Percentiles rank a stretch among this genome's conserved stretches.
Conservation (phyloP, 495 filamentous ascomycete species). For the Tuber magnatum region DNA sequence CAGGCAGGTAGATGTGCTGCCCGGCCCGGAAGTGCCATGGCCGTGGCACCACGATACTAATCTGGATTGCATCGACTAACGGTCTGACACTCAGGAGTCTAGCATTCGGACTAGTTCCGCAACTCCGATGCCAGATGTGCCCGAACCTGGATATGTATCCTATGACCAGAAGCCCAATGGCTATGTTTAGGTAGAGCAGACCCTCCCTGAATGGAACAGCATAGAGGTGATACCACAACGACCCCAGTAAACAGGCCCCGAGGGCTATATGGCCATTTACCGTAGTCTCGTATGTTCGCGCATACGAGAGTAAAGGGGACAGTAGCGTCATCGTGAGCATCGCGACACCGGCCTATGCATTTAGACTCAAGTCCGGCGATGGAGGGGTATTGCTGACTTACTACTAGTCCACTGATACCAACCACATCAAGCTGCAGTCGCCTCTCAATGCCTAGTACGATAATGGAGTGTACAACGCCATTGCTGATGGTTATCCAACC, state of each 20-base stretch:
- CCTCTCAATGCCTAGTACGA: neutral
- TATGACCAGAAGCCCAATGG: constrained; percentile 10
- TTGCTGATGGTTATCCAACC: neutral
- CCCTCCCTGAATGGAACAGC: constrained; percentile 7
- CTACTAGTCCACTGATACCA: neutral
- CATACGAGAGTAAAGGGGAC: neutral
- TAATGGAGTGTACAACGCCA: neutral
- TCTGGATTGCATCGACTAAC: neutral
- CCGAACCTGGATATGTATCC: neutral
- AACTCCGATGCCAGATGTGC: constrained; percentile 19
- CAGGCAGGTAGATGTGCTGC: constrained; percentile 39
- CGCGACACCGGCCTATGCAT: neutral
- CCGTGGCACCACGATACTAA: neutral
- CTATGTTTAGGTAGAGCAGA: constrained; percentile 19
- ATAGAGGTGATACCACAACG: constrained; percentile 20
- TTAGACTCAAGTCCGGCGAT: neutral
- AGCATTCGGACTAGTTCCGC: constrained; percentile 10
- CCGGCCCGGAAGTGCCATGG: constrained; percentile 40
- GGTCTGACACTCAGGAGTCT: constrained; percentile 9
- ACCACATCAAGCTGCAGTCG: neutral
- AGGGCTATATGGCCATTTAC: neutral
- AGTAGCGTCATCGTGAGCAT: neutral
- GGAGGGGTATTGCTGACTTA: neutral
- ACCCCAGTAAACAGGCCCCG: neutral
- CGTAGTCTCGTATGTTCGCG: neutral